These are phyloP conservation scores for Diversispora eburnea DNA, from an alignment of 192 early-diverging fungal genomes.

Conservation along the genomic window DNA sequence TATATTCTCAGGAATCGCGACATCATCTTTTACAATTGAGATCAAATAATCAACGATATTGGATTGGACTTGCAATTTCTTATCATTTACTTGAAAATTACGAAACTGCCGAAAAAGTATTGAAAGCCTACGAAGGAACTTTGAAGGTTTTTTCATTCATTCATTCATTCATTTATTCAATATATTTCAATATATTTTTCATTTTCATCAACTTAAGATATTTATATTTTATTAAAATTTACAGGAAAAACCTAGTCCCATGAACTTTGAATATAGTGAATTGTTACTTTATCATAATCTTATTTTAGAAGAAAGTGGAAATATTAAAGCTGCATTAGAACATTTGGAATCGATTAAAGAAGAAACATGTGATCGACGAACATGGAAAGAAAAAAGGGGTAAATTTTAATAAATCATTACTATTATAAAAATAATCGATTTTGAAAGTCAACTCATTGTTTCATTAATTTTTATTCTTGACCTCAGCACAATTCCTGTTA, in stretches of 20 bases:
- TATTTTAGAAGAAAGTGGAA: constrained; percentile 80
- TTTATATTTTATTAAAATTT: constrained; percentile 1
- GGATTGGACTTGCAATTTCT: constrained; percentile 82
- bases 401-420: not conserved
- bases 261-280: constrained; percentile 75
- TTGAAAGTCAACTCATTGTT: not conserved
- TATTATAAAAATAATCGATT: not conserved
- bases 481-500: constrained; percentile 55
- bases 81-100: constrained; percentile 78
- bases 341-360: constrained; percentile 71
- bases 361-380: constrained; percentile 70
- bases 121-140: constrained; percentile 65
- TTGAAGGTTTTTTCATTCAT: constrained; percentile 48
- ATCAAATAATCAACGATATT: constrained; percentile 68
- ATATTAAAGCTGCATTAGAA: constrained; percentile 70
- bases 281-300: constrained; percentile 82
- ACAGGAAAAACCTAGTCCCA: constrained; percentile 35
- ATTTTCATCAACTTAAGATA: not conserved
- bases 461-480: not conserved
- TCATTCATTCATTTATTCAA: constrained; percentile 20
- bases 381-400: constrained; percentile 69
- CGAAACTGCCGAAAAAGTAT: constrained; percentile 70
- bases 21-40: constrained; percentile 64
- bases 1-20: constrained; percentile 57
- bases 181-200: not conserved